Evolutionary conservation across 2,329 filamentous ascomycete species (phyloP).

Genomic region (Pseudogymnoascus sp.): DNA sequence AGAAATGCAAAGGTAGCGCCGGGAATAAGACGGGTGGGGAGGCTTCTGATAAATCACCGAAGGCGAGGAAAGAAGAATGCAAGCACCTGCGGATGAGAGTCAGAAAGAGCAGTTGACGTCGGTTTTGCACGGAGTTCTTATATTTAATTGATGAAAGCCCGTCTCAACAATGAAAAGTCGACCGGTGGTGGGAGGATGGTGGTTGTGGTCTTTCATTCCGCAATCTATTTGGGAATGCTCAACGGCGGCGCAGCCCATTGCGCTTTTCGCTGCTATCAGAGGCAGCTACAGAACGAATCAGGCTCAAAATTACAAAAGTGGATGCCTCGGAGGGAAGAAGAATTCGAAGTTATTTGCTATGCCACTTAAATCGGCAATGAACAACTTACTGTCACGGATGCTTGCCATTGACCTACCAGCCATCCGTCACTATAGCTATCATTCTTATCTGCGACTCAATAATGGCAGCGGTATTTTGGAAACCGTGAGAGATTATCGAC

Average conservation of each 20-base stretch:
- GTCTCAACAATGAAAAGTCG: not conserved
- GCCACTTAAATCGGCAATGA: not conserved
- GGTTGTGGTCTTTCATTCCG: not conserved
- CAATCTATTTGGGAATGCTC: not conserved
- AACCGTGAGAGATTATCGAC: not conserved
- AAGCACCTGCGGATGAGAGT: constrained; percentile 1
- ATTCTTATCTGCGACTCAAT: not conserved
- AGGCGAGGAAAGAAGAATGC: not conserved
- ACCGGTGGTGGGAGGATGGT: not conserved
- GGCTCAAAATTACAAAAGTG: not conserved
- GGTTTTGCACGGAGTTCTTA: not conserved
- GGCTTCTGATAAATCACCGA: not conserved
- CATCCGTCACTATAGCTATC: not conserved
- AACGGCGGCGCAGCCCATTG: not conserved
- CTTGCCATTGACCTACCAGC: not conserved
- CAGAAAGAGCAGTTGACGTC: not conserved
- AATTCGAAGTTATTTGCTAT: not conserved
- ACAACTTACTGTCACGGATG: not conserved
- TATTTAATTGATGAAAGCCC: not conserved
- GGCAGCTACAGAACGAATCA: not conserved
- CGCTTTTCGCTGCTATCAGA: no score
- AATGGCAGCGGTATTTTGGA: not conserved
- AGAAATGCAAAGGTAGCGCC: constrained; percentile 5
- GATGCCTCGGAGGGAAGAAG: not conserved
- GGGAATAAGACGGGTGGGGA: not conserved